Evolutionary conservation across 371 early-diverging fungal species (phyloP).

Genomic region (Apophysomyces ossiformis): DNA sequence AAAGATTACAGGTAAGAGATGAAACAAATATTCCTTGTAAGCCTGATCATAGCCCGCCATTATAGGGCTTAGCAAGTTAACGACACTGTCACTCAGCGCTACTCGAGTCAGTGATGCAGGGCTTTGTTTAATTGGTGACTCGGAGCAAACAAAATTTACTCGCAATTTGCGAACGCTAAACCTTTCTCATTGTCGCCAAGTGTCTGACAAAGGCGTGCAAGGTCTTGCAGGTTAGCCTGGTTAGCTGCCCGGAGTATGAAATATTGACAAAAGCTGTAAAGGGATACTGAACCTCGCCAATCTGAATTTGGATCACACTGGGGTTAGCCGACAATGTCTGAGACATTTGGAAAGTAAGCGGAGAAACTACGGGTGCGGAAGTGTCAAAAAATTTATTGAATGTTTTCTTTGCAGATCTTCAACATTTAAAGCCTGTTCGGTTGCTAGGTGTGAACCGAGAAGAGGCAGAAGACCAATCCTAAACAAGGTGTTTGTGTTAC

Average conservation of each 20-base stretch:
- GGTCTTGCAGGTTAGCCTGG: constrained; percentile 30
- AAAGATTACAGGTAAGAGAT: constrained; percentile 23
- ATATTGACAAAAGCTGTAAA: constrained; percentile 10
- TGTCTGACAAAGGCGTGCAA: constrained; percentile 36
- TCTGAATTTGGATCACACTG: constrained; percentile 46
- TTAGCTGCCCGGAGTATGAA: background rate
- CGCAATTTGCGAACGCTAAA: constrained; percentile 36
- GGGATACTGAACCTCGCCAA: constrained; percentile 43
- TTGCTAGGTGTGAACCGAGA: constrained; percentile 37
- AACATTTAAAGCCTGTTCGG: constrained; percentile 36
- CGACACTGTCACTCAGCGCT: constrained; percentile 34
- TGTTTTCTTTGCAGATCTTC: constrained; percentile 27
- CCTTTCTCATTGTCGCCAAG: constrained; percentile 29
- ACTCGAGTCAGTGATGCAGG: constrained; percentile 24
- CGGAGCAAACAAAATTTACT: constrained; percentile 31
- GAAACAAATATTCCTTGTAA: background rate
- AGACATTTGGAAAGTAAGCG: constrained; percentile 35
- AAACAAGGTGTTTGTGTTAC: constrained; percentile 17
- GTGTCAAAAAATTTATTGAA: background rate
- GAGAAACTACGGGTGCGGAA: background rate
- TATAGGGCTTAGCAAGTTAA: constrained; percentile 31
- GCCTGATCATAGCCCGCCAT: background rate
- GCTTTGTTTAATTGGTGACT: constrained; percentile 25
- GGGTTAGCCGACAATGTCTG: constrained; percentile 36
- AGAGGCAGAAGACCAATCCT: constrained; percentile 24